A percentile compares a stretch with the other conserved stretches of the same genome.
Evolutionary conservation across 1,139 yeast species (phyloP).

Genomic region (Debaryomyces coudertii): DNA sequence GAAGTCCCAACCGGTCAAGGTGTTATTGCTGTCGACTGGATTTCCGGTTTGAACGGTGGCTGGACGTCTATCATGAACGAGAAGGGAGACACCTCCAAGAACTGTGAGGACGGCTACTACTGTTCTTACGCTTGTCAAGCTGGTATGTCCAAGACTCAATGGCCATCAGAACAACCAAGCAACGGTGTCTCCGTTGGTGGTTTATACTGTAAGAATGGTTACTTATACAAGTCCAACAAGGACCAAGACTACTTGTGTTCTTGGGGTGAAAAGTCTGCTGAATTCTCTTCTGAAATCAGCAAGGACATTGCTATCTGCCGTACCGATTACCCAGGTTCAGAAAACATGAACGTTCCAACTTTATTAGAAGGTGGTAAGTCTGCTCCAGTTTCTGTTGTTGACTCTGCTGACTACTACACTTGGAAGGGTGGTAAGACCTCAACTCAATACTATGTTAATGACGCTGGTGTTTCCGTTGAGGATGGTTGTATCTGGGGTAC

Average conservation of each 20-base stretch:
- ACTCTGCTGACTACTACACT: constrained; percentile 71
- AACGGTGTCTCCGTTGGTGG: constrained; percentile 94
- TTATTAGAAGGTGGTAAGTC: constrained; percentile 68
- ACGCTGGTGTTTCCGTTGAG: constrained; percentile 87
- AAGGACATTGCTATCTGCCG: constrained; percentile 85
- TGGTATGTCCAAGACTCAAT: constrained; percentile 97
- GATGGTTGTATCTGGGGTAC: constrained; percentile 96
- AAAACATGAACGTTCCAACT: constrained; percentile 96
- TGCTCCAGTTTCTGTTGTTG: constrained; percentile 75
- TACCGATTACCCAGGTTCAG: constrained; percentile 99
- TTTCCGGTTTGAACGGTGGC: constrained; percentile 71
- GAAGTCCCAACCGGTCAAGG: constrained; percentile 90
- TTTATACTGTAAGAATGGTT: constrained; percentile 75
- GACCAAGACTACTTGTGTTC: constrained; percentile 69
- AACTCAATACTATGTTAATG: constrained; percentile 95
- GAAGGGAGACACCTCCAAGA: constrained; percentile 63
- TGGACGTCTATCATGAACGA: constrained; percentile 80
- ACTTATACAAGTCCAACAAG: constrained; percentile 76
- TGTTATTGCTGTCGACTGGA: constrained; percentile 81
- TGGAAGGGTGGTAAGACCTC: constrained; percentile 88
- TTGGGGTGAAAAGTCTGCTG: constrained; percentile 76
- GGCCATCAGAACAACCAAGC: constrained; percentile 86
- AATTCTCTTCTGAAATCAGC: constrained; percentile 64
- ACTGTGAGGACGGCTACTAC: constrained; percentile 84
- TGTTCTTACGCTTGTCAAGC: constrained; percentile 97